These are phyloP conservation scores for Poa annua DNA, from an alignment of 176 grass and related monocot species.

Conservation along the genomic window DNA sequence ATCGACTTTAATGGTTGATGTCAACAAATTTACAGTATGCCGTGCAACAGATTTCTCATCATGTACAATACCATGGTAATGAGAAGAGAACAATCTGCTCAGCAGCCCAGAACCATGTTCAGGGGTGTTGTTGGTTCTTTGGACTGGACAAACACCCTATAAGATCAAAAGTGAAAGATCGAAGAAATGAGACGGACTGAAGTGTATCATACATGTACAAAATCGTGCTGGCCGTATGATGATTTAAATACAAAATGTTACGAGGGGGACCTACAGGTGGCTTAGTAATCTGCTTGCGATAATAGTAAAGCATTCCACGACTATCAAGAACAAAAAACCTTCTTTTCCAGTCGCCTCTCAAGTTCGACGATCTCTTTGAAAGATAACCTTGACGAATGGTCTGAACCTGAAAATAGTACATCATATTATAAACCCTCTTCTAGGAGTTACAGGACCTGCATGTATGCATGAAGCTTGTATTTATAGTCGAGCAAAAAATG, in stretches of 20 bases:
- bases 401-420: conserved; percentile 69
- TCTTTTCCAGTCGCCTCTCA: conserved; percentile 99
- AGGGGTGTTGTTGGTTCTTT: conserved; percentile 58
- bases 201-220: conserved; percentile 24
- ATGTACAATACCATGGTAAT: conserved; percentile 87
- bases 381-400: conserved; percentile 99
- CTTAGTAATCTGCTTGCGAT: conserved; percentile 86
- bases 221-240: conserved; percentile 22
- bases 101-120: conserved; percentile 95
- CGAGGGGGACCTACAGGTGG: conserved; percentile 67
- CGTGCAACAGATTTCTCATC: conserved; percentile 96
- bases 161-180: conserved; percentile 44
- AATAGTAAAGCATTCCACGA: conserved; percentile 98
- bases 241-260: conserved; percentile 40
- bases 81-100: conserved; percentile 98
- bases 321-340: conserved; percentile 99
- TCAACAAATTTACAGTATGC: conserved; percentile 96
- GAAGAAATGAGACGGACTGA: conserved; percentile 35
- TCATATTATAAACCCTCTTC: conserved; percentile 19
- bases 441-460: conserved; percentile 15
- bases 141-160: conserved; percentile 64
- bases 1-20: conserved; percentile 93
- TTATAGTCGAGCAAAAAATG: conserved; percentile 24
- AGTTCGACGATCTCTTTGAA: conserved; percentile 89
- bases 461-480: conserved; percentile 26